Conservation (phyloP, 192 early-diverging fungal species). For the Haplosporangium gracile region DNA sequence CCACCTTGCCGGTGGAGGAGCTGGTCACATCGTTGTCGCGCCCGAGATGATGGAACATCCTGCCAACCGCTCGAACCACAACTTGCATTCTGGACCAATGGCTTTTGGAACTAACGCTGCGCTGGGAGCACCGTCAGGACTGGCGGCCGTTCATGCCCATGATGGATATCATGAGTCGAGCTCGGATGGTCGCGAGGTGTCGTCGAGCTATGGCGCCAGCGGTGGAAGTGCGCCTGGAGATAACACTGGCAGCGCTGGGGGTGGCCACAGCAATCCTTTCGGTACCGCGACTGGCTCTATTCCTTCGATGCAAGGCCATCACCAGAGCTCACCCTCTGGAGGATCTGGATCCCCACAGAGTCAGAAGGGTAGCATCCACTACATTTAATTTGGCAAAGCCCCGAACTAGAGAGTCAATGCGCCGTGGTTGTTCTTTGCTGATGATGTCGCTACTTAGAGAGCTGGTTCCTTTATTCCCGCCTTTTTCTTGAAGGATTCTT, state of each 20-base stretch:
- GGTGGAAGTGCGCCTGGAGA: conserved; percentile 43
- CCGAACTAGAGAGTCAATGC: not conserved
- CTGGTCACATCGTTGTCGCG: conserved; percentile 53
- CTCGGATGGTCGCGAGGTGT: conserved; percentile 45
- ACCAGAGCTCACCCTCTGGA: conserved; percentile 20
- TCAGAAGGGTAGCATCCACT: conserved; percentile 56
- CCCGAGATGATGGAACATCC: conserved; percentile 57
- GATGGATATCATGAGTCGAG: conserved; percentile 52
- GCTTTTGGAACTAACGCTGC: conserved; percentile 54
- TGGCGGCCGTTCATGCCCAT: conserved; percentile 37
- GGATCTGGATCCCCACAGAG: conserved; percentile 54
- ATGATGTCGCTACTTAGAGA: not conserved
- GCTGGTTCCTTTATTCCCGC: conserved; percentile 2
- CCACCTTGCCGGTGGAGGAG: conserved; percentile 46
- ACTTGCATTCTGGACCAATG: conserved; percentile 50
- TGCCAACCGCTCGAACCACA: conserved; percentile 52
- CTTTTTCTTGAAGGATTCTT: not conserved
- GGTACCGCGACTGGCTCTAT: conserved; percentile 29
- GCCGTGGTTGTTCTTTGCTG: not conserved
- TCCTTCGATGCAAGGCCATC: conserved; percentile 1
- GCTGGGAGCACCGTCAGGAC: conserved; percentile 34
- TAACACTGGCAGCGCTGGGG: conserved; percentile 14
- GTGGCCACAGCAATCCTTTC: conserved; percentile 30
- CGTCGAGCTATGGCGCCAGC: conserved; percentile 45
- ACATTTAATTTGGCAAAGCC: conserved; percentile 23